Evolutionary conservation across 2,329 filamentous ascomycete genomes (phyloP).

Genomic region (Amylocarpus encephaloides): DNA sequence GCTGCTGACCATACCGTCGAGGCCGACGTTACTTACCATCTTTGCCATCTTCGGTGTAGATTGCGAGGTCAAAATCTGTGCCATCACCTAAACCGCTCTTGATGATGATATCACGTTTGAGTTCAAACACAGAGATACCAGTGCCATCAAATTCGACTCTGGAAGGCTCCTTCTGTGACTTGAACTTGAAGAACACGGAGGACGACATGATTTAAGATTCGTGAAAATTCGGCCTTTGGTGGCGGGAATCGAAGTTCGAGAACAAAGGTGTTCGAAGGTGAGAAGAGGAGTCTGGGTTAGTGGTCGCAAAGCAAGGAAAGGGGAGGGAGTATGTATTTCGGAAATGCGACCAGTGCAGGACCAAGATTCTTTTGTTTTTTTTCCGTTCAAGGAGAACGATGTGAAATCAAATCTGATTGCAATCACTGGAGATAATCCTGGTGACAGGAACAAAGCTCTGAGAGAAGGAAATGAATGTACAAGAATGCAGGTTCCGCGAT

Average conservation of each 20-base stretch:
- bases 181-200: constrained; percentile 99
- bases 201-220: constrained; percentile 38
- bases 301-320: constrained; percentile 19
- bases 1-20: constrained; percentile 11
- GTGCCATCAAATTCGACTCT: constrained; percentile 96
- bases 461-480: constrained; percentile 32
- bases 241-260: constrained; percentile 10
- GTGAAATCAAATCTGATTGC: constrained; percentile 34
- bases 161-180: constrained; percentile 92
- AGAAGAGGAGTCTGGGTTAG: constrained; percentile 12
- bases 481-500: constrained; percentile 31
- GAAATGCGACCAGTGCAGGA: constrained; percentile 30
- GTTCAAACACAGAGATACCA: constrained; percentile 94
- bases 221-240: constrained; percentile 5
- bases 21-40: constrained; percentile 63
- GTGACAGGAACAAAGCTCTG: constrained; percentile 27
- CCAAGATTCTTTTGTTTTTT: constrained; percentile 33
- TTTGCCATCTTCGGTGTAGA: constrained; percentile 85
- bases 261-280: constrained; percentile 14
- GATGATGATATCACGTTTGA: constrained; percentile 97
- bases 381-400: constrained; percentile 32
- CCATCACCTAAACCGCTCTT: constrained; percentile 92
- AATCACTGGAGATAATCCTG: constrained; percentile 31
- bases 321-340: constrained; percentile 19
- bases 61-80: constrained; percentile 90